A percentile compares a stretch with the other conserved stretches of the same genome.
Evolutionary conservation across 2,329 filamentous ascomycete genomes (phyloP).

Genomic region (Stagonosporopsis chrysanthemi): DNA sequence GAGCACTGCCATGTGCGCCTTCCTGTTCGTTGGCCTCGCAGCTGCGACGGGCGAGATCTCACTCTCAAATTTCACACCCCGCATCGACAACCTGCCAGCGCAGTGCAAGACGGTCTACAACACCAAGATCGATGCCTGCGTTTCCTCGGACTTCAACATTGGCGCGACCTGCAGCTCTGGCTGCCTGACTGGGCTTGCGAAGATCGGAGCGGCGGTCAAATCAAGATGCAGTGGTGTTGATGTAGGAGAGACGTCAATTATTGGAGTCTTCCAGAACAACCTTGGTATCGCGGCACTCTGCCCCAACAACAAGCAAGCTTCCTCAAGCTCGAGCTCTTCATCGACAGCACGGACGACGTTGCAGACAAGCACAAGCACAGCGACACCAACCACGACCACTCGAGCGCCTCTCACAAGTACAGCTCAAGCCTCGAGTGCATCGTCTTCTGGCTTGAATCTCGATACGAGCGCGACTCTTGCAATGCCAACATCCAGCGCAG

Average conservation of each 20-base stretch:
- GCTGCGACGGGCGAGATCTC: conserved; percentile 47
- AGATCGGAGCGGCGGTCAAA: conserved; percentile 45
- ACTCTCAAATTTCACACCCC: conserved; percentile 56
- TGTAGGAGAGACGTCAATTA: conserved; percentile 50
- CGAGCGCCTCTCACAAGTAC: conserved; percentile 7
- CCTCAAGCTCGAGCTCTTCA: conserved; percentile 22
- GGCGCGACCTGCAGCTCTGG: conserved; percentile 42
- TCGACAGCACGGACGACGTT: conserved; percentile 10
- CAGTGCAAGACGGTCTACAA: conserved; percentile 53
- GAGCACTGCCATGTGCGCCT: conserved; percentile 28
- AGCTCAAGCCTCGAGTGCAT: conserved; percentile 5
- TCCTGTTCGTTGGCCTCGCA: conserved; percentile 32
- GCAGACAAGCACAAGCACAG: conserved; percentile 22
- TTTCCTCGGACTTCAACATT: conserved; percentile 48
- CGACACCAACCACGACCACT: conserved; percentile 15
- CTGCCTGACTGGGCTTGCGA: conserved; percentile 52
- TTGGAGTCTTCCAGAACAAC: conserved; percentile 53
- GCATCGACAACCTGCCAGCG: conserved; percentile 49
- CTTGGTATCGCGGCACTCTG: conserved; percentile 51
- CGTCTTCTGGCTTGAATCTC: conserved; percentile 19
- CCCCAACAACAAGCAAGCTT: conserved; percentile 39
- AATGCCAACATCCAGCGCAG: conserved; percentile 9
- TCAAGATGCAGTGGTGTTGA: conserved; percentile 45
- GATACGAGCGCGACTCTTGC: conserved; percentile 28
- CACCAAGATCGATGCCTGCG: conserved; percentile 51